phyloP scores from a whole-genome alignment of 2,329 filamentous ascomycete genomes.

The Aureobasidium melanogenum region DNA sequence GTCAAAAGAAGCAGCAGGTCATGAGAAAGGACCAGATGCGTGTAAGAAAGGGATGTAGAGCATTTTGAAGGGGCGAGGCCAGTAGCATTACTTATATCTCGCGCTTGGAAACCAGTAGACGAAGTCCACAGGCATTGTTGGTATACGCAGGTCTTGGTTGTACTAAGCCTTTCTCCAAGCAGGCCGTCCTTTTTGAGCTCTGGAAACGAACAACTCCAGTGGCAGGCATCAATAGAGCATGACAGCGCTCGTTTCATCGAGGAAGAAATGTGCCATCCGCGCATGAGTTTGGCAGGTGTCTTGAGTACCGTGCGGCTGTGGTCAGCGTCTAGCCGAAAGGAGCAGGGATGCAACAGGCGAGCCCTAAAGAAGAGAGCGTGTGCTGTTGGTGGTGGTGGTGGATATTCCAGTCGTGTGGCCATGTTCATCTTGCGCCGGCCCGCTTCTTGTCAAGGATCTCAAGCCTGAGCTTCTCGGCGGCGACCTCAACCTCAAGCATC shows the following conservation, averaged over 20 bases:
- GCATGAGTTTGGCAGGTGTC: not conserved
- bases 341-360: not conserved
- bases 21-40: not conserved
- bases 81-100: not conserved
- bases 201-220: not conserved
- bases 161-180: not conserved
- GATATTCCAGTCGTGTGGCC: not conserved
- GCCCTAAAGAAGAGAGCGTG: not conserved
- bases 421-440: constrained; percentile 23
- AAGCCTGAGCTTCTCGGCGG: constrained; percentile 61
- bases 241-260: not conserved
- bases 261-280: not conserved
- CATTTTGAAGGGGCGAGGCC: too few species aligned
- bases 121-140: not conserved
- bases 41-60: not conserved
- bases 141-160: not conserved
- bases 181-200: not conserved
- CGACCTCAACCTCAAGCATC: constrained; percentile 79
- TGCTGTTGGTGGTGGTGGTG: not conserved
- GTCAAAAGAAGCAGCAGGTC: not conserved
- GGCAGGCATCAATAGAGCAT: not conserved
- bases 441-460: constrained; percentile 59
- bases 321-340: too few species aligned
- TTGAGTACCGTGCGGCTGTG: not conserved
- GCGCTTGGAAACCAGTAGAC: too few species aligned